A percentile compares a stretch with the other conserved stretches of the same genome.
phyloP scores from a whole-genome alignment of 805 yeast species.

The Starmerella roubikii region DNA sequence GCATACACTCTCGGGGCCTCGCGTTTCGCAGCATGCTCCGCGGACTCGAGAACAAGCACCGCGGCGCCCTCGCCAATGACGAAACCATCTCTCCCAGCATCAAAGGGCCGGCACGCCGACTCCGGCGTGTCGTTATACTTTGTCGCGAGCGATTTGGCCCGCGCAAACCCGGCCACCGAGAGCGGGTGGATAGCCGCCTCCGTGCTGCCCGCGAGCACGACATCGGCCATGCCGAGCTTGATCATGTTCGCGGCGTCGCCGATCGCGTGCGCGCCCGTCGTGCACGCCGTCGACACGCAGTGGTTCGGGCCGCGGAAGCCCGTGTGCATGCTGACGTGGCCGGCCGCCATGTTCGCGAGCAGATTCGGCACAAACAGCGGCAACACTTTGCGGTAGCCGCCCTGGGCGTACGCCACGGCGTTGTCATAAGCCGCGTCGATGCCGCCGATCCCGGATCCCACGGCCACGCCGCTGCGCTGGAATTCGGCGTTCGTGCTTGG shows the following conservation, averaged over 20 bases:
- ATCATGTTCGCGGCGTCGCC: slow-evolving; percentile 87
- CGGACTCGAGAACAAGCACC: slow-evolving; percentile 56
- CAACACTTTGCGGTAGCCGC: slow-evolving; percentile 56
- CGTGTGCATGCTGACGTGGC: slow-evolving; percentile 68
- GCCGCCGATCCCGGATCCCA: slow-evolving; percentile 90
- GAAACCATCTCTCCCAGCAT: slow-evolving; percentile 63
- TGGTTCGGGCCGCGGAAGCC: slow-evolving; percentile 78
- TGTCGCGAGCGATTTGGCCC: slow-evolving; percentile 70
- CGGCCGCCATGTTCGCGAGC: slow-evolving; percentile 87
- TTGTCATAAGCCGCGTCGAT: slow-evolving; percentile 59
- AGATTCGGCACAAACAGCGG: slow-evolving; percentile 80
- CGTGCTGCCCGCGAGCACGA: slow-evolving; percentile 88
- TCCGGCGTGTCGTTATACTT: slow-evolving; percentile 47
- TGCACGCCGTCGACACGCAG: slow-evolving; percentile 87
- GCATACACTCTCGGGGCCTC: slow-evolving; percentile 57
- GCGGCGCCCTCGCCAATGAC: slow-evolving; percentile 93
- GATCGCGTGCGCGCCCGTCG: slow-evolving; percentile 86
- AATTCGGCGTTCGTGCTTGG: slow-evolving; percentile 25
- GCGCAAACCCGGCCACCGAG: slow-evolving; percentile 77
- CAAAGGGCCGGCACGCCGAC: slow-evolving; percentile 79
- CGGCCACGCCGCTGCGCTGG: slow-evolving; percentile 44
- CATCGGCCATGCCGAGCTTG: slow-evolving; percentile 63
- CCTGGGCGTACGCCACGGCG: slow-evolving; percentile 35
- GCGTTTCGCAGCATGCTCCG: slow-evolving; percentile 58
- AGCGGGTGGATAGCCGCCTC: slow-evolving; percentile 80